Evolutionary conservation across 805 yeast genomes (phyloP).

Genomic region (Ascoidea asiatica): DNA sequence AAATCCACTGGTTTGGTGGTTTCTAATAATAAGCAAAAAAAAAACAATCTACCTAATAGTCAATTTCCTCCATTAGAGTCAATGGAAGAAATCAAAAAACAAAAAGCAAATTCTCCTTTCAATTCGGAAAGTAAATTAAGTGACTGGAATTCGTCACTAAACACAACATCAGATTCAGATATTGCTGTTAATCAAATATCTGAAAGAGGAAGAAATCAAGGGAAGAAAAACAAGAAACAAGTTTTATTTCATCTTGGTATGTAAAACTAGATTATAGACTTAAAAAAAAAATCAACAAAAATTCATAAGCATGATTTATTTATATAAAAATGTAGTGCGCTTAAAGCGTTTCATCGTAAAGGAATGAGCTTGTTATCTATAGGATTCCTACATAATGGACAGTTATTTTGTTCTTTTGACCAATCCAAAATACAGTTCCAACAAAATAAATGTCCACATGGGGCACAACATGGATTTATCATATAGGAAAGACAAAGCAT

Average conservation of each 20-base stretch:
- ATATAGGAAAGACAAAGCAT: constrained; percentile 73
- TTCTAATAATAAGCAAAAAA: neutral
- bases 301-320: neutral
- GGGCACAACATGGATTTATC: constrained; percentile 72
- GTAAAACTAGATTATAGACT: constrained; percentile 9
- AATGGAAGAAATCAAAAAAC: neutral
- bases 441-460: constrained; percentile 89
- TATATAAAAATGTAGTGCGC: neutral
- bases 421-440: constrained; percentile 87
- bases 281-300: neutral
- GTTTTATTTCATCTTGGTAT: constrained; percentile 38
- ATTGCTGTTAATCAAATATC: constrained; percentile 16
- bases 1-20: neutral
- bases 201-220: constrained; percentile 8
- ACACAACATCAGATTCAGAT: constrained; percentile 19
- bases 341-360: constrained; percentile 2
- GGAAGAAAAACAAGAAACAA: constrained; percentile 37
- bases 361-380: constrained; percentile 27
- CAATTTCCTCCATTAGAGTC: constrained; percentile 8
- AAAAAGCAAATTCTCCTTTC: constrained; percentile 1
- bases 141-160: neutral
- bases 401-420: constrained; percentile 77
- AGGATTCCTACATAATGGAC: constrained; percentile 79
- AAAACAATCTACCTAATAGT: too few relatives aligned
- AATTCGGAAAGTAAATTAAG: neutral